Percentiles rank a stretch among this genome's conserved stretches.
These are phyloP conservation scores for Neoboletus magnificus DNA, from an alignment of 768 basidiomycete genomes.

Conservation along the genomic window DNA sequence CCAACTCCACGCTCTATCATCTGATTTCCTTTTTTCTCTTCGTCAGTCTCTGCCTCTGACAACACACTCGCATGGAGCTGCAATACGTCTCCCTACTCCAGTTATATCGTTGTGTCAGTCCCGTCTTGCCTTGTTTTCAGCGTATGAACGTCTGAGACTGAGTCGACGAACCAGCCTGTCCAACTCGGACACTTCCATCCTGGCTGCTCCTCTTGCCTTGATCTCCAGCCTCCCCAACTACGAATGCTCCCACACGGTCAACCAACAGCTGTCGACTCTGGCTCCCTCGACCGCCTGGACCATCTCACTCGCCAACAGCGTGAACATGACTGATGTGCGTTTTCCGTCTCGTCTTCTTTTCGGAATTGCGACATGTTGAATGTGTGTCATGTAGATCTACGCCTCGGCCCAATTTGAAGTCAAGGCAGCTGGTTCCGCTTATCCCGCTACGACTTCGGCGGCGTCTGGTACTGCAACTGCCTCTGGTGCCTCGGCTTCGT, in stretches of 20 bases:
- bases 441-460: slow-evolving; percentile 39
- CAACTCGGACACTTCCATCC: slow-evolving; percentile 41
- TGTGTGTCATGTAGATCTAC: slow-evolving; percentile 43
- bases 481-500: slow-evolving; percentile 13
- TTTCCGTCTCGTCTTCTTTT: background rate
- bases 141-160: slow-evolving; percentile 3
- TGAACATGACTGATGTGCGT: slow-evolving; percentile 56
- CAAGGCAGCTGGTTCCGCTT: slow-evolving; percentile 51
- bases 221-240: slow-evolving; percentile 52
- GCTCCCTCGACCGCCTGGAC: slow-evolving; percentile 46
- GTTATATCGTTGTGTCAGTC: slow-evolving; percentile 48
- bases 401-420: slow-evolving; percentile 61
- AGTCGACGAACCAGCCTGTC: slow-evolving; percentile 35
- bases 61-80: slow-evolving; percentile 66
- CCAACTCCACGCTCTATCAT: background rate
- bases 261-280: slow-evolving; percentile 41
- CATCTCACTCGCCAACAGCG: slow-evolving; percentile 45
- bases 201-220: slow-evolving; percentile 37
- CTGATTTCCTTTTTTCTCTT: background rate
- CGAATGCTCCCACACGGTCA: slow-evolving; percentile 56
- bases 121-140: background rate
- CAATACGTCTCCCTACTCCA: slow-evolving; percentile 32
- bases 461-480: slow-evolving; percentile 25
- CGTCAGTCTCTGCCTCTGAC: slow-evolving; percentile 49
- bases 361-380: background rate